Evolutionary conservation across 2,329 filamentous ascomycete species (phyloP), one percentile per base, ranked within the genome.

Genomic region (Ceratocystis cacaofunesta): DNA sequence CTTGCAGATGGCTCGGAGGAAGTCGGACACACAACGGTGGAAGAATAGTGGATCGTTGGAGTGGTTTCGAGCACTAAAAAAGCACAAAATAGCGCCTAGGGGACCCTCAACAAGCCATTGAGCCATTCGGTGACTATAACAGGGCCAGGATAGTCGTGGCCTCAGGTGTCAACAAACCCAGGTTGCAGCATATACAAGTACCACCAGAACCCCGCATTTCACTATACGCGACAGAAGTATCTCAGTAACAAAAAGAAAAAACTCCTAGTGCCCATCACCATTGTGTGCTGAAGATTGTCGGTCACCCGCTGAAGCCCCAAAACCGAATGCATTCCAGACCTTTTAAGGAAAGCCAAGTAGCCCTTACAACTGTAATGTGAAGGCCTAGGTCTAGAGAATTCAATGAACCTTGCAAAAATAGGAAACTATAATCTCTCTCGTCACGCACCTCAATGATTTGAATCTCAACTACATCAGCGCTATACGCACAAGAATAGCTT

Each of bases 21-120:
- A 67, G 63, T 67, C 66, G 66, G 66, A 65, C 66, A 65, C 66
- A 57, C 64, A 67, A 65, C 63, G 30, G 63, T 67, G 63, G 66
- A 62, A 67, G 66, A 67, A 67, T 36, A 67, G 66, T 67, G 66
- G 66, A 67, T 64, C 66, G 46, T 52, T 61, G 55, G 63, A 61
- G 63, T 63, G 63, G 58, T n/a, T 46, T 63, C 50, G 43, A 62
- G 60, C 48, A 58, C 65, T 66, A 65, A 60, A 32, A 28, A 22
- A 67, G 61, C 57, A 62, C 65, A 60, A 62, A 67, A 64, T 57
- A 67, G 32, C 22, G 62, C 46, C 52, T 60, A 36, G 62, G 62
- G 44, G 12, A 25, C 36, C 36, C 52, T 41, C 61, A 60, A 43
- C 36, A 25, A 60, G 41, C 48, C 48, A 32, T 22, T 17, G 41